Conservation (phyloP, 805 yeast genomes). For the Soucietia sequanensis region DNA sequence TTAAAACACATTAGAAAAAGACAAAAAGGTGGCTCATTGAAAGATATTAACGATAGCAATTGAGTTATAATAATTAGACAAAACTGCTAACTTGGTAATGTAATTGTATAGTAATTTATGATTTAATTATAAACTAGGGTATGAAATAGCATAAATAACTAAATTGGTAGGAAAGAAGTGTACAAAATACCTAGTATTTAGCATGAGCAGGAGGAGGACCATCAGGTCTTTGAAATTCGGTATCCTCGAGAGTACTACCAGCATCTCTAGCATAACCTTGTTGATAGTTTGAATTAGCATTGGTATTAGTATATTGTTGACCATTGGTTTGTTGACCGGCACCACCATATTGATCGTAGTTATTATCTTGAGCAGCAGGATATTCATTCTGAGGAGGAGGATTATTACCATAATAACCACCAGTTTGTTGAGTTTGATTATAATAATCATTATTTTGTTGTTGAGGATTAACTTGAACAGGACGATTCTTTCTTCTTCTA, state of each 20-base stretch:
- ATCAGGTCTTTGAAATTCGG: conserved; percentile 10
- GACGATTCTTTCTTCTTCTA: conserved; percentile 6
- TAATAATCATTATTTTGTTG: conserved; percentile 12
- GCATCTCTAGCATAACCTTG: conserved; percentile 2
- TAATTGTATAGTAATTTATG: too few species aligned
- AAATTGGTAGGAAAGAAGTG: too few species aligned
- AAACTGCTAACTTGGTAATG: too few species aligned
- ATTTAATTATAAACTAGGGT: too few species aligned
- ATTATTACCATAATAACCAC: conserved; percentile 6
- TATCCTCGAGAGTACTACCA: background rate
- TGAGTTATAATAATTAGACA: too few species aligned
- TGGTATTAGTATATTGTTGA: conserved; percentile 1
- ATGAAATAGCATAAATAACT: too few species aligned
- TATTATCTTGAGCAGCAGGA: conserved; percentile 1
- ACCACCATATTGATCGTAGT: background rate
- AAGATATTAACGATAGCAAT: too few species aligned
- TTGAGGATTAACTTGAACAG: conserved; percentile 3
- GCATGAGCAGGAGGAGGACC: conserved; percentile 18
- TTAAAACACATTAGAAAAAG: too few species aligned
- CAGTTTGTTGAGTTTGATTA: conserved; percentile 8
- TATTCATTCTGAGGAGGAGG: conserved; percentile 6
- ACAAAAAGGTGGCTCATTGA: too few species aligned
- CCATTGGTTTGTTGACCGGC: conserved; percentile 1
- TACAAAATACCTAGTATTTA: background rate
- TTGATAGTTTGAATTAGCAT: background rate